Conservation (phyloP, 2,329 filamentous ascomycete genomes). For the Verticillium nubilum region DNA sequence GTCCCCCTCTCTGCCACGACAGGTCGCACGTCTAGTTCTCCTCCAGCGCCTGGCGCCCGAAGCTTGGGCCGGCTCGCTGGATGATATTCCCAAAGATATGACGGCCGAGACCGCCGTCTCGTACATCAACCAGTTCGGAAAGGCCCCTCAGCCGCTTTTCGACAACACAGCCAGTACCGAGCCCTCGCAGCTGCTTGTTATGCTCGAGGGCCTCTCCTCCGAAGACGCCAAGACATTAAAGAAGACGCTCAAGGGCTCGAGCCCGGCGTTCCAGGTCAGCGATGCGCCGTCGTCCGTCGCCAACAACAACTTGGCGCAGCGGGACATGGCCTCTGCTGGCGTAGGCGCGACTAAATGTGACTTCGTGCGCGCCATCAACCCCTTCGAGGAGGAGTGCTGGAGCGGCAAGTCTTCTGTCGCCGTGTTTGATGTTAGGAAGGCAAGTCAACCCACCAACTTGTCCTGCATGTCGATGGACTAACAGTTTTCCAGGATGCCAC, state of each 20-base stretch:
- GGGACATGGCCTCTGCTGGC: constrained; percentile 34
- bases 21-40: constrained; percentile 52
- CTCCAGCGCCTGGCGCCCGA: constrained; percentile 48
- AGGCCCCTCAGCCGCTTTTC: constrained; percentile 46
- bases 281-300: constrained; percentile 37
- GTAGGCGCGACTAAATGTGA: constrained; percentile 31
- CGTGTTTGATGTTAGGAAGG: constrained; percentile 38
- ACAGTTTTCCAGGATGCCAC: constrained; percentile 27
- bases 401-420: constrained; percentile 33
- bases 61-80: constrained; percentile 37
- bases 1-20: constrained; percentile 40
- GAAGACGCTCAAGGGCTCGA: constrained; percentile 31
- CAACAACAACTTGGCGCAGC: constrained; percentile 34
- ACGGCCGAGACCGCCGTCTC: constrained; percentile 43
- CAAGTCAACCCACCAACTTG: constrained; percentile 16
- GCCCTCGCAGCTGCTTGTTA: constrained; percentile 52
- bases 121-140: constrained; percentile 57
- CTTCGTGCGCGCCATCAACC: constrained; percentile 33
- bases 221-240: constrained; percentile 35
- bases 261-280: constrained; percentile 43
- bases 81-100: constrained; percentile 36
- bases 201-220: constrained; percentile 51
- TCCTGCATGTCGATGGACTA: neutral
- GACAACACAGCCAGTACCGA: constrained; percentile 22
- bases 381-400: constrained; percentile 40